Base-by-base conservation (phyloP, 2,329 filamentous ascomycete genomes). In the Xylogone sp. region DNA sequence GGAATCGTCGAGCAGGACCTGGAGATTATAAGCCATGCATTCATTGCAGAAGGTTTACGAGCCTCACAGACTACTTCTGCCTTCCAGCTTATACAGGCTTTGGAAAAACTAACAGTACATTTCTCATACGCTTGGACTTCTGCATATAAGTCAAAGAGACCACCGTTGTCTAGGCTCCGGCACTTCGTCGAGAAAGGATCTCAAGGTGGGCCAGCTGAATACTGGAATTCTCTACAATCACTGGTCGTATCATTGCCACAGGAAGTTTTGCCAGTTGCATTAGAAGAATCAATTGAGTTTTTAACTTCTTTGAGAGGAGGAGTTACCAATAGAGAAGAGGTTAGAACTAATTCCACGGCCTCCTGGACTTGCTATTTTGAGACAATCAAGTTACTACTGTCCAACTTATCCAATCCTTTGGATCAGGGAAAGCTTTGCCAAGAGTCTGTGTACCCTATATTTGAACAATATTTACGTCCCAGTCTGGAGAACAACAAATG, bases 171-270 rank as follows among this genome's bases (percentile, higher is more conserved):
- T 3, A 71, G 86, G 20, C 69, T 99, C 3, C 79, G 81, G 46
- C 74, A 83, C 8, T 94, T 95, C 59, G 73, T 97, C 6, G 84
- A 88, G 55, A 88, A 85, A 61, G 93, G 94, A 2, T 96, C 93
- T 0, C 89, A 97, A 62, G 82, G 84, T n/a, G 87, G 87, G 2
- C 75, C 82, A 0, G 71, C 77, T 3, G 79, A 77, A 9, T 96
- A 86, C 64, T 99, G 94, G 94, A 69, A 76, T 21, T 81, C 79
- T 16, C 66, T 96, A 27, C 75, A 78, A 39, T 72, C 75, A 24
- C 69, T 97, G 0, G 65, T 96, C 46, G 66, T 69, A 21, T 65
- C 65, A 6, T 60, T 88, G 12, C 86, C 86, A 3, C 53, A 64
- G 5, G 72, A 79, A 20, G 67, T 84, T 1, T 65, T 93, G 1